Conservation (phyloP, 2,329 filamentous ascomycete species). For the Lecanicillium sp. region DNA sequence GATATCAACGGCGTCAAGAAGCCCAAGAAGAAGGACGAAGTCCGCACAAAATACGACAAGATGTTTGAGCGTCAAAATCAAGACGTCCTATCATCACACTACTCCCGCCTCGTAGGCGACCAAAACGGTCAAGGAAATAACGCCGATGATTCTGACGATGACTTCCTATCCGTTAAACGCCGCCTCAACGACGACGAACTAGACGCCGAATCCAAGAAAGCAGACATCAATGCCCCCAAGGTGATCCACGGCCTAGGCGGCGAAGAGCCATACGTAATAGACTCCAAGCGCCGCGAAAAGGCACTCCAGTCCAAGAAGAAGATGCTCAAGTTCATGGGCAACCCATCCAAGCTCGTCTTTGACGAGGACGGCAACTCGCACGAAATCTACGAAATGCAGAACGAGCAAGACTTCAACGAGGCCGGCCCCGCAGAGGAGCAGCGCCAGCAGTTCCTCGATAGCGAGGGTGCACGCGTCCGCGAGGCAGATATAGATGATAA, state of each 20-base stretch:
- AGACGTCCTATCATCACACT: constrained; percentile 89
- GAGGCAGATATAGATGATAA: constrained; percentile 79
- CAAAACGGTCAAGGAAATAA: constrained; percentile 33
- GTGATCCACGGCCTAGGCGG: constrained; percentile 60
- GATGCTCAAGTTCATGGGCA: constrained; percentile 81
- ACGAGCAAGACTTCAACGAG: constrained; percentile 70
- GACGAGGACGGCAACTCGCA: constrained; percentile 87
- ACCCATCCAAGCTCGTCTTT: constrained; percentile 77
- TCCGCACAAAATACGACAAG: constrained; percentile 90
- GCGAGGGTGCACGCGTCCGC: constrained; percentile 62
- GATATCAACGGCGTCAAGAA: constrained; percentile 39
- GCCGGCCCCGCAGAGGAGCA: constrained; percentile 70
- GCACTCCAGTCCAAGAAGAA: constrained; percentile 93
- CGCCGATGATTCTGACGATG: constrained; percentile 60
- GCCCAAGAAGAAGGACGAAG: constrained; percentile 43
- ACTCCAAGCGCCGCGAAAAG: constrained; percentile 93
- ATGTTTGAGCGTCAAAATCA: constrained; percentile 98
- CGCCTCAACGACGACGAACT: constrained; percentile 66
- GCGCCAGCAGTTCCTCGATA: constrained; percentile 67
- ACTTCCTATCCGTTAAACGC: constrained; percentile 85
- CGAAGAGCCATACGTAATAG: constrained; percentile 69
- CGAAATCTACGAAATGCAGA: constrained; percentile 78
- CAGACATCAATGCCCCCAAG: constrained; percentile 38
- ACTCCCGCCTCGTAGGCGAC: constrained; percentile 70
- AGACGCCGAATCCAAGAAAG: constrained; percentile 39